These are phyloP conservation scores for Globisporangium viniferum DNA, from an alignment of 352 stramenopile genomes.

Conservation along the genomic window DNA sequence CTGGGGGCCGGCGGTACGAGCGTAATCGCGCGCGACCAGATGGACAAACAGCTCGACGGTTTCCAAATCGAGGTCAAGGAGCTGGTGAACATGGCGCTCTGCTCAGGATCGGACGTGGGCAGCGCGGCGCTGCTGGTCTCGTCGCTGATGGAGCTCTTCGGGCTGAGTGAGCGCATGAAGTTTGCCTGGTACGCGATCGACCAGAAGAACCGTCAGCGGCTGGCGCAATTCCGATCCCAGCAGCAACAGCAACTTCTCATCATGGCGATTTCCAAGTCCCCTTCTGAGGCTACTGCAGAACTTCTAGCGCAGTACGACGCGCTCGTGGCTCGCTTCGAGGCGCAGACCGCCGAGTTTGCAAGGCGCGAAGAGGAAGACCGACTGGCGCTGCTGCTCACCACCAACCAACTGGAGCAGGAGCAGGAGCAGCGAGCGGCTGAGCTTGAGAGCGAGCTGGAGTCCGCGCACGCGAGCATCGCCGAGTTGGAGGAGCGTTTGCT, in stretches of 20 bases:
- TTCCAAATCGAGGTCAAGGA: conserved; percentile 35
- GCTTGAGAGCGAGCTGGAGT: conserved; percentile 9
- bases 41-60: conserved; percentile 42
- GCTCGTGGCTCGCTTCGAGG: not conserved
- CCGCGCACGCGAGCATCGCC: not conserved
- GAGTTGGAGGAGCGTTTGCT: conserved; percentile 7
- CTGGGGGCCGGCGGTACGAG: conserved; percentile 20
- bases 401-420: conserved; percentile 12
- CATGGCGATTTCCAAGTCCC: too few species aligned
- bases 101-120: not conserved
- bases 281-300: not conserved
- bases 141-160: conserved; percentile 34
- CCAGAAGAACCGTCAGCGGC: conserved; percentile 40
- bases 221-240: conserved; percentile 22
- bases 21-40: conserved; percentile 24
- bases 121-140: conserved; percentile 13
- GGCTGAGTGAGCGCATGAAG: conserved; percentile 44
- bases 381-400: conserved; percentile 2
- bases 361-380: conserved; percentile 17
- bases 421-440: not conserved
- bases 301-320: not conserved
- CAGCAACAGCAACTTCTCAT: conserved; percentile 7
- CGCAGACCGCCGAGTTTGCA: conserved; percentile 12
- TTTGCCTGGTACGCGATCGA: conserved; percentile 44
- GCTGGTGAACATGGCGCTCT: not conserved